phyloP scores from a whole-genome alignment of 2,329 filamentous ascomycete genomes.

The Xylaria sp. region DNA sequence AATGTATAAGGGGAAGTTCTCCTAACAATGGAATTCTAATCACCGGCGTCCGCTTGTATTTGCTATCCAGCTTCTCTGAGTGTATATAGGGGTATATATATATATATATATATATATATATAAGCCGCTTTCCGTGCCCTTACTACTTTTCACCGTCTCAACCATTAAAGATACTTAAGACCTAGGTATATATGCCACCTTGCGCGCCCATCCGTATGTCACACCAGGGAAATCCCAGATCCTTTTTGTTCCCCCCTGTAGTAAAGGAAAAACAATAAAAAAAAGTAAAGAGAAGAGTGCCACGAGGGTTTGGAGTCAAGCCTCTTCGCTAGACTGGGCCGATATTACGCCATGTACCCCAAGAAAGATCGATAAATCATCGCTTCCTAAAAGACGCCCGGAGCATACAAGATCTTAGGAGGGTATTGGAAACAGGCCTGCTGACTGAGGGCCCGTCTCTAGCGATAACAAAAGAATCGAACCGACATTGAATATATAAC shows the following conservation, averaged over 20 bases:
- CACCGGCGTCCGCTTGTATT: constrained; percentile 16
- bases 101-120: neutral
- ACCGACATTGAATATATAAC: constrained; percentile 15
- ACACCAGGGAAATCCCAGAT: neutral
- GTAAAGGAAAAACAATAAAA: no score
- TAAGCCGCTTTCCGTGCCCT: constrained; percentile 3
- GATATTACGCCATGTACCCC: no score
- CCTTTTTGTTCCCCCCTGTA: no score
- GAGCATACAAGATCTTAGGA: constrained; percentile 15
- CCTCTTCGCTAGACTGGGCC: constrained; percentile 4
- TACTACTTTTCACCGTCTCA: constrained; percentile 4
- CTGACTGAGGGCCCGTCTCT: constrained; percentile 10
- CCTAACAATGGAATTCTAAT: neutral
- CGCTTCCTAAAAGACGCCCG: constrained; percentile 18
- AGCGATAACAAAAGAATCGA: constrained; percentile 12
- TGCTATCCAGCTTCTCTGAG: constrained; percentile 2
- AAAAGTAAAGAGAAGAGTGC: constrained; percentile 13
- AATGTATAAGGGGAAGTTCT: neutral
- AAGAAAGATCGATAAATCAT: constrained; percentile 18
- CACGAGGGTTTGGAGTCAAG: constrained; percentile 3
- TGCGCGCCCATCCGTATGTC: neutral
- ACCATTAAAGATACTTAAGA: neutral
- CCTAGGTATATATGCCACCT: neutral
- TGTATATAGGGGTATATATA: no score
- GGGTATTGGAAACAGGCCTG: constrained; percentile 18